Base-by-base conservation (phyloP, 495 filamentous ascomycete species). In the Lasiosphaeris hirsuta region DNA sequence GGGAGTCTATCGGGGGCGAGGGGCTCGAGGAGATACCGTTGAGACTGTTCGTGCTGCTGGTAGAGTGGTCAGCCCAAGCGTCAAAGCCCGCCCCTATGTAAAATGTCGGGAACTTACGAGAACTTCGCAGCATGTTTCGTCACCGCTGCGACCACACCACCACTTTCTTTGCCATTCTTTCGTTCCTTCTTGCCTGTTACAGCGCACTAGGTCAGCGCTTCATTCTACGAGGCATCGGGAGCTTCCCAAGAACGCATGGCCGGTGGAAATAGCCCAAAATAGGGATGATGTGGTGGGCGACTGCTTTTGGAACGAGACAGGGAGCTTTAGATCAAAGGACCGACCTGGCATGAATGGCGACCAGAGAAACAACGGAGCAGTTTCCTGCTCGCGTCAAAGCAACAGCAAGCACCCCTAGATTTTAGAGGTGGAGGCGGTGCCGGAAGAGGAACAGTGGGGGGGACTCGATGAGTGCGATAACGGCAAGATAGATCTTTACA, bases 151-250 rank as follows among this genome's bases (percentile, higher is more conserved):
- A 76, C 70, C 68, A 78, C 76, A 61, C 76, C 69, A 56, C 76
- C 74, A 59, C 68, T 65, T 51, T 78, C 76, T 75, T 75, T 80
- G 64, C 66, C 77, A 79, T 80, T 72, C 72, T 76, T 80, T 54
- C 72, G 71, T 68, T 78, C 73, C 61, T 79, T 79, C 74, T 75
- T 76, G 57, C 23, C 23, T 30, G 71, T 66, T 69, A 63, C 77
- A 78, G 23, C 43, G 15, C 14, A 23, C 17, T 10, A 10, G 23
- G 23, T 30, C 23, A 30, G 23, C 23, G 23, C 23, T 5, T 30
- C 23, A 5, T 30, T 30, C 23, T 30, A 30, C 23, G 5, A 30
- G 2, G 5, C 2, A 30, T 2, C 23, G 23, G 23, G 23, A 30
- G 23, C 23, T 30, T 30, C 23, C 5, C 23, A 30, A 30, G 5